Base-by-base conservation (phyloP, 306 rosid genomes). In the Delonix regia region DNA sequence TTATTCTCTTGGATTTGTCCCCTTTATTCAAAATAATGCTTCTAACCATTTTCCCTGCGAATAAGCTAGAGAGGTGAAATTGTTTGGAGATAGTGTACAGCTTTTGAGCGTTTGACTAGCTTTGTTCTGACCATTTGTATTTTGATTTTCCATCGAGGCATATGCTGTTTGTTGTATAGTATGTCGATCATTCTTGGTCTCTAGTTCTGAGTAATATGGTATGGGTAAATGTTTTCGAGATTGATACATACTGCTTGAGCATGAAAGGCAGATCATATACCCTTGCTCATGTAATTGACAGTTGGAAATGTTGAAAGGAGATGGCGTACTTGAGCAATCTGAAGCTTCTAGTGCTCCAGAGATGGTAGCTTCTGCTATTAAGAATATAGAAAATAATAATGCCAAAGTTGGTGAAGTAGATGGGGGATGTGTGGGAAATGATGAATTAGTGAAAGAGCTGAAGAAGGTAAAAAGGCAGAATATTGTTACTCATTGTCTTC, bases 401-500 rank as follows among this genome's bases (percentile, higher is more conserved):
- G 82, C 44, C 38, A 65, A 70, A 47, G 78, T 11, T 9, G 57
- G 49, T 18, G 51, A 68, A 66, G 75, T n/a, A 38, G 75, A 48
- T 7, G 53, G 55, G 13, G 45, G 42, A 30, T 42, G 70, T 59
- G 51, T 3, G 16, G 86, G 67, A 15, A 59, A 47, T 19, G 89
- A 88, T 24, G 89, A 88, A 69, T 83, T 93, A 14, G 76, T 87
- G 22, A 88, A 83, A 77, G 96, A 95, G 68, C 75, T 95, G 41
- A 89, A 83, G 82, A 81, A 86, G 74, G 72, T 95, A 62, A 88
- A 80, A 78, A 93, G 51, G 76, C 98, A 93, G 90, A 95, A 92
- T 85, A 74, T 79, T 19, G 69, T 91, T 16, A 91, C 96, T 30
- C 93, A 92, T 33, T 92, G 98, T 76, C 98, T 95, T 85, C 93